Evolutionary conservation across 768 basidiomycete genomes (phyloP), one percentile per base, ranked within the genome.

Genomic region (Psilocybe cubensis): DNA sequence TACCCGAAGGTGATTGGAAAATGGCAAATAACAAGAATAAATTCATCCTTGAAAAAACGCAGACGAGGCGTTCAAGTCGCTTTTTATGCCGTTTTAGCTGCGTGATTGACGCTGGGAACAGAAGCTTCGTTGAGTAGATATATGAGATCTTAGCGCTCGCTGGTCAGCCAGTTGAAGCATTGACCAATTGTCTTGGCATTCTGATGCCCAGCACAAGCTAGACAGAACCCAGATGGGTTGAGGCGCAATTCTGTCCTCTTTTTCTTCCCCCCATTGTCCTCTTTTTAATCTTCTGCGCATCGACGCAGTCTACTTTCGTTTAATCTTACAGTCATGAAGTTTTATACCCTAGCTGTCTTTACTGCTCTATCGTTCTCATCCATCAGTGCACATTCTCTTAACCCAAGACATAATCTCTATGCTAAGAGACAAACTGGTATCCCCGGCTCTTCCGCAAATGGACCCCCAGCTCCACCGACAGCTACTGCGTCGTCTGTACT

Each of bases 291-390:
- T 41, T 57, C 56, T 59, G 58, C 63, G 61, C 64, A 27, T 59
- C 57, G 56, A 54, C 55, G 60, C 54, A 41, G 64, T 60, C 56
- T 68, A 59, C 66, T 53, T 43, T 67, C 66, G 31, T 66, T 68
- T 63, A 25, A 25, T 49, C 53, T 57, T 27, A 63, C 60, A 57
- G 64, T 66, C 60, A 84, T 85, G 83, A 80, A 76, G 68, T 63
- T 81, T 59, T 70, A 71, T 60, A 61, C 74, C 60, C 62, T 83
- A 42, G 65, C 76, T 69, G 65, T 79, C 71, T 70, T 86, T 71
- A 80, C 83, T 38, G 68, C 75, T 31, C 60, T 80, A 54, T 61
- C 70, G 47, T 60, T 82, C 61, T 62, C 68, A 44, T 64, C 66
- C 27, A 73, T 68, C 56, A 68, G 74, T 61, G 82, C 79, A 33